phyloP scores from a whole-genome alignment of 202 grass and related monocot genomes.

The Sporobolus alterniflorus region DNA sequence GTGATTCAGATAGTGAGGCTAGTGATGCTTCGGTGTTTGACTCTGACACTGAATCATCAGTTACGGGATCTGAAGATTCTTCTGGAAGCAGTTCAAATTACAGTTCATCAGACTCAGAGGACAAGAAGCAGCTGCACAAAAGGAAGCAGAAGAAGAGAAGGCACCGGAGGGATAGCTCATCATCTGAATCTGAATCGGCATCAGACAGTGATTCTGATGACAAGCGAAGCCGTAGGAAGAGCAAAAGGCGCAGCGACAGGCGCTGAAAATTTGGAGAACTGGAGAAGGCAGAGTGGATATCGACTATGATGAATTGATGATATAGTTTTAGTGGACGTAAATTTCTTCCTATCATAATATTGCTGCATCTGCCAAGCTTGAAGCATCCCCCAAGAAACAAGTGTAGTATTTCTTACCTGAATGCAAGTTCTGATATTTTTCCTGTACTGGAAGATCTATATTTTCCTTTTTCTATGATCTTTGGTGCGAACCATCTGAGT shows the following conservation, averaged over 20 bases:
- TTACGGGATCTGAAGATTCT: conserved; percentile 51
- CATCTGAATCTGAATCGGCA: conserved; percentile 57
- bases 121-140: conserved; percentile 52
- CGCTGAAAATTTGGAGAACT: conserved; percentile 23
- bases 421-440: conserved; percentile 7
- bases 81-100: conserved; percentile 72
- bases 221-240: conserved; percentile 50
- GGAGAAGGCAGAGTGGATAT: background rate
- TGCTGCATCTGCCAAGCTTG: background rate
- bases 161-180: conserved; percentile 44
- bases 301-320: background rate
- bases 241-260: conserved; percentile 33
- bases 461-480: conserved; percentile 6
- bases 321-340: background rate
- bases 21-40: conserved; percentile 74
- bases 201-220: conserved; percentile 66
- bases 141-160: conserved; percentile 72
- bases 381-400: background rate
- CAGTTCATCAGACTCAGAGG: conserved; percentile 68
- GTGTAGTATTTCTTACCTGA: conserved; percentile 21
- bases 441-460: conserved; percentile 6
- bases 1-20: conserved; percentile 55
- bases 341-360: background rate
- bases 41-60: conserved; percentile 57
- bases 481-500: conserved; percentile 28